Conservation (phyloP, 1,284 basidiomycete genomes). For the Cryptococcus hybrid region DNA sequence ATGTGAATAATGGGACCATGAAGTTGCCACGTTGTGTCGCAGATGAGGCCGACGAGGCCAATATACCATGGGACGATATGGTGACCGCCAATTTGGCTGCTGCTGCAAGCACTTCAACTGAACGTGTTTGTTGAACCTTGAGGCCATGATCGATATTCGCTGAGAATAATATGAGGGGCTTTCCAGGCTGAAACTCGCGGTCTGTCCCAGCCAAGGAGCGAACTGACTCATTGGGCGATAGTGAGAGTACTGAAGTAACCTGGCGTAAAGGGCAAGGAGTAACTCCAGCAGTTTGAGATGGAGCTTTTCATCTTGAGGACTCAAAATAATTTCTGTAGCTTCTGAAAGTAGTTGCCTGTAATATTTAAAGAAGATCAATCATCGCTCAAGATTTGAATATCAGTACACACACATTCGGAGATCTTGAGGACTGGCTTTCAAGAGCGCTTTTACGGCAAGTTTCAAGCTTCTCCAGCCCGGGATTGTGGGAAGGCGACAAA, state of each 20-base stretch:
- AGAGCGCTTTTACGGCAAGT: too few relatives aligned
- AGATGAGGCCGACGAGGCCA: conserved; percentile 11
- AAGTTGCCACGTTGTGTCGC: conserved; percentile 1
- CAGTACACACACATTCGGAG: too few relatives aligned
- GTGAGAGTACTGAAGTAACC: background rate
- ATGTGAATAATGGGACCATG: conserved; percentile 28
- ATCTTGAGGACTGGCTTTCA: too few relatives aligned
- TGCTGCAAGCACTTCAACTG: conserved; percentile 24
- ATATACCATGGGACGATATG: background rate
- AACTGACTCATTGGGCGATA: background rate
- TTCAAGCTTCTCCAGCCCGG: too few relatives aligned
- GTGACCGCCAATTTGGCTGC: conserved; percentile 11
- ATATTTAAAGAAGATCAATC: too few relatives aligned
- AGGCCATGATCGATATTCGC: conserved; percentile 19
- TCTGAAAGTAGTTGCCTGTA: background rate
- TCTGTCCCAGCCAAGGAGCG: conserved; percentile 6
- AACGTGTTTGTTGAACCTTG: conserved; percentile 25
- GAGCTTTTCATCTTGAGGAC: conserved; percentile 1
- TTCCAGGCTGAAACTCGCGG: conserved; percentile 19
- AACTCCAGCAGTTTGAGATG: conserved; percentile 24
- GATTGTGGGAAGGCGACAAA: too few relatives aligned
- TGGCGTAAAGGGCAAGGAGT: conserved; percentile 30
- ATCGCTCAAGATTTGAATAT: too few relatives aligned
- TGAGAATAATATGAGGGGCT: conserved; percentile 12
- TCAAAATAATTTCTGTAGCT: conserved; percentile 12